A percentile compares a stretch with the other conserved stretches of the same genome.
These are phyloP conservation scores for Babesia sp. DNA, from an alignment of 169 alveolate genomes.

Conservation along the genomic window DNA sequence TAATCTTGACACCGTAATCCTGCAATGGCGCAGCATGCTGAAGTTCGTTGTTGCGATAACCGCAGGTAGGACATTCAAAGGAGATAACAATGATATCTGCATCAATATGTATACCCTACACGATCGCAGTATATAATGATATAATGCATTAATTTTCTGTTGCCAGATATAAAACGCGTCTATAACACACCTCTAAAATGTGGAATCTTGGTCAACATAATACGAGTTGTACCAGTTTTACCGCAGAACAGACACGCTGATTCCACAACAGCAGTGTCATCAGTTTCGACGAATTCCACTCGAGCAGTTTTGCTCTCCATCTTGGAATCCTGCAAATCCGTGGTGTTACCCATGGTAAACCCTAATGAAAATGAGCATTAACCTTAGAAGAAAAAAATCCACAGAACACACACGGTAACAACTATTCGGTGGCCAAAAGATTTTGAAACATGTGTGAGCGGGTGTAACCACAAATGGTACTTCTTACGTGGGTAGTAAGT, in stretches of 20 bases:
- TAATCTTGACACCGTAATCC: constrained; percentile 88
- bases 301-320: background rate
- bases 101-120: background rate
- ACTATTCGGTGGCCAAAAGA: no score
- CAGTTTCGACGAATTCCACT: background rate
- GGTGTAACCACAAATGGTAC: no score
- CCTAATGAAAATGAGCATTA: no score
- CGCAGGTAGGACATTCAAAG: constrained; percentile 93
- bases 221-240: constrained; percentile 85
- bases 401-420: no score
- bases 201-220: constrained; percentile 88
- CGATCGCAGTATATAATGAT: background rate
- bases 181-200: constrained; percentile 84
- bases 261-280: constrained; percentile 71
- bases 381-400: no score
- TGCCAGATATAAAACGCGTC: background rate
- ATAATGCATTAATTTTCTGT: background rate
- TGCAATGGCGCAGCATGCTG: constrained; percentile 90
- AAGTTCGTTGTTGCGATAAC: constrained; percentile 89
- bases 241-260: constrained; percentile 90
- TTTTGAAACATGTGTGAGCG: no score
- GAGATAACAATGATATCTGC: constrained; percentile 82
- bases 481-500: no score
- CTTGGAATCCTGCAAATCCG: background rate
- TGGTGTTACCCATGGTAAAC: background rate